phyloP scores from a whole-genome alignment of 805 yeast genomes.

The Ogataea henricii region DNA sequence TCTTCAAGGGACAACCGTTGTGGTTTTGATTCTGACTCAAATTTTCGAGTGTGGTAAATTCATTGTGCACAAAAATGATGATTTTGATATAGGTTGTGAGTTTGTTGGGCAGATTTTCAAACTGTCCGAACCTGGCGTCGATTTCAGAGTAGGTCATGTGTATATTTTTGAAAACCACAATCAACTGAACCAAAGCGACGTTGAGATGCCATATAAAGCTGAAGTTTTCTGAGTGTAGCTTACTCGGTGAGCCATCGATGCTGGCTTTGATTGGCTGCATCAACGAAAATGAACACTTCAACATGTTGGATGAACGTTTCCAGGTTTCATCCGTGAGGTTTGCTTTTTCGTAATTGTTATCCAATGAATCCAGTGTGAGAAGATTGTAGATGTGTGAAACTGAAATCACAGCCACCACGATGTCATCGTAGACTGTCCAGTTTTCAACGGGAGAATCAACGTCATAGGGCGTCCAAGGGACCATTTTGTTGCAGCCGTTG shows the following conservation, averaged over 20 bases:
- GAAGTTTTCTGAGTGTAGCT: slow-evolving; percentile 11
- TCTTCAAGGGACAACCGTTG: not conserved
- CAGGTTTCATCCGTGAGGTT: slow-evolving; percentile 22
- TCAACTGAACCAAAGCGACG: slow-evolving; percentile 24
- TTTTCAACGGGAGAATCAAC: not conserved
- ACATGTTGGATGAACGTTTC: slow-evolving; percentile 25
- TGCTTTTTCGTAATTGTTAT: slow-evolving; percentile 9
- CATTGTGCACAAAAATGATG: slow-evolving; percentile 26
- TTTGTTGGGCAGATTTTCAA: slow-evolving; percentile 29
- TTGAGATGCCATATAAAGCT: slow-evolving; percentile 21
- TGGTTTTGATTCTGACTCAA: no score
- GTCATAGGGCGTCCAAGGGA: slow-evolving; percentile 26
- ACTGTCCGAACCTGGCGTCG: slow-evolving; percentile 24
- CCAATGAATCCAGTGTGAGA: slow-evolving; percentile 20
- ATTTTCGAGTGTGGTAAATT: slow-evolving; percentile 17
- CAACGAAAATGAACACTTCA: slow-evolving; percentile 25
- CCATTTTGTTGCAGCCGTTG: not conserved
- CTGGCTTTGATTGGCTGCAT: slow-evolving; percentile 18
- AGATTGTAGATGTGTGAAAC: slow-evolving; percentile 20
- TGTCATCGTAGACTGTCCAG: slow-evolving; percentile 32
- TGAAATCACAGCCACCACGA: slow-evolving; percentile 22
- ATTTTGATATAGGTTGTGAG: slow-evolving; percentile 24
- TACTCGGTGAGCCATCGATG: slow-evolving; percentile 1
- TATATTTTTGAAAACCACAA: slow-evolving; percentile 27
- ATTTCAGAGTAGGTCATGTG: slow-evolving; percentile 21